phyloP scores from a whole-genome alignment of 352 stramenopile species.

The Phytopythium montanum region DNA sequence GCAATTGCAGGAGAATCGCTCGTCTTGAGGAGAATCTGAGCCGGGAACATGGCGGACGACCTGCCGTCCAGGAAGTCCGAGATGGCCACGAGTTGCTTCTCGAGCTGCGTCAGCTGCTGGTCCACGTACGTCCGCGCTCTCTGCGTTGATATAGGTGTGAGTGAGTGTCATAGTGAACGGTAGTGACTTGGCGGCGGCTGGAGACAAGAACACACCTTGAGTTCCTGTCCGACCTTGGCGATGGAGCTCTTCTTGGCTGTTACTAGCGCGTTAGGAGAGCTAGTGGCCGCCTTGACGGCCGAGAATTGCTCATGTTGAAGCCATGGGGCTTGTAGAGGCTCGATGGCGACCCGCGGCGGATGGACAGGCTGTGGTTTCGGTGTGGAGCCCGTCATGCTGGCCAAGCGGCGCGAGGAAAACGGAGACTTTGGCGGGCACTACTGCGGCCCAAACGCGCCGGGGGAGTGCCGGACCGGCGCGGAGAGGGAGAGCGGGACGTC shows the following conservation, averaged over 20 bases:
- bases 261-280: conserved; percentile 37
- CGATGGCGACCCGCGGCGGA: conserved; percentile 13
- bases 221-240: conserved; percentile 53
- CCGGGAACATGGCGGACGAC: conserved; percentile 36
- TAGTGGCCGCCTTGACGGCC: conserved; percentile 49
- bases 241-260: conserved; percentile 49
- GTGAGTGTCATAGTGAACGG: background rate
- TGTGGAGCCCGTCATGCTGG: background rate
- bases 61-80: conserved; percentile 55
- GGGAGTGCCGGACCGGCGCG: background rate
- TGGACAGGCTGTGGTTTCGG: background rate
- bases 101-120: conserved; percentile 56
- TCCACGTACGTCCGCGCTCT: conserved; percentile 49
- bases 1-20: conserved; percentile 11
- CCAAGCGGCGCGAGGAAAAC: background rate
- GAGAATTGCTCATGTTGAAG: conserved; percentile 66
- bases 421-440: background rate
- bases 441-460: background rate
- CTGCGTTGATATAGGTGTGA: conserved; percentile 9
- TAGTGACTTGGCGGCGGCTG: background rate
- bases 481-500: background rate
- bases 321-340: conserved; percentile 50
- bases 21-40: conserved; percentile 24
- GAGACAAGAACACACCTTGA: conserved; percentile 44
- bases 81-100: conserved; percentile 54